These are phyloP conservation scores for Cutaneotrichosporon daszewskae DNA, from an alignment of 1,284 basidiomycete species.

Conservation along the genomic window DNA sequence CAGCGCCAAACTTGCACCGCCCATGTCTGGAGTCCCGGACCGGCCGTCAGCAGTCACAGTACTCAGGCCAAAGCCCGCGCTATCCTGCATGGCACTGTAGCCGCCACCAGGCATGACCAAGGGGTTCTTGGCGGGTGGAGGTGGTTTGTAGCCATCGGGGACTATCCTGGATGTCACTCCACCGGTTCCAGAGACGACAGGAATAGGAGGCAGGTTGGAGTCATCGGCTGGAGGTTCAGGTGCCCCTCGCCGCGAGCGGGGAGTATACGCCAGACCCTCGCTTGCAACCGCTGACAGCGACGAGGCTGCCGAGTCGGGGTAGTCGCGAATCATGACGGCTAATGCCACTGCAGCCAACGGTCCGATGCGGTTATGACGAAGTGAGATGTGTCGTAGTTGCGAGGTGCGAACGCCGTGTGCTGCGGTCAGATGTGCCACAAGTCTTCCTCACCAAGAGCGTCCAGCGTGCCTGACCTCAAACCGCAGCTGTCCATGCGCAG, in stretches of 20 bases:
- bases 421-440: constrained; percentile 54
- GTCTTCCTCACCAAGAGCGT: constrained; percentile 52
- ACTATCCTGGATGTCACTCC: constrained; percentile 68
- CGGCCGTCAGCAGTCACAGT: neutral
- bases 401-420: constrained; percentile 76
- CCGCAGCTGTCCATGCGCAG: constrained; percentile 76
- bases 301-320: constrained; percentile 59
- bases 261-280: neutral
- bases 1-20: constrained; percentile 40
- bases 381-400: constrained; percentile 74
- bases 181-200: constrained; percentile 65
- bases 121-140: constrained; percentile 31
- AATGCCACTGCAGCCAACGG: constrained; percentile 77
- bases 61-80: constrained; percentile 3
- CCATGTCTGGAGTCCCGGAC: constrained; percentile 27
- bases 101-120: constrained; percentile 32
- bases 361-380: constrained; percentile 77
- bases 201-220: constrained; percentile 30
- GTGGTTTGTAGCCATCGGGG: constrained; percentile 39
- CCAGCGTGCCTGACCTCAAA: constrained; percentile 64
- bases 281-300: neutral
- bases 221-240: constrained; percentile 17
- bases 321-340: constrained; percentile 92
- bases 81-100: constrained; percentile 31
- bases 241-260: neutral